Percentiles rank a stretch among this genome's conserved stretches.
phyloP scores from a whole-genome alignment of 2,329 filamentous ascomycete genomes.

The Colletotrichum plurivorum region DNA sequence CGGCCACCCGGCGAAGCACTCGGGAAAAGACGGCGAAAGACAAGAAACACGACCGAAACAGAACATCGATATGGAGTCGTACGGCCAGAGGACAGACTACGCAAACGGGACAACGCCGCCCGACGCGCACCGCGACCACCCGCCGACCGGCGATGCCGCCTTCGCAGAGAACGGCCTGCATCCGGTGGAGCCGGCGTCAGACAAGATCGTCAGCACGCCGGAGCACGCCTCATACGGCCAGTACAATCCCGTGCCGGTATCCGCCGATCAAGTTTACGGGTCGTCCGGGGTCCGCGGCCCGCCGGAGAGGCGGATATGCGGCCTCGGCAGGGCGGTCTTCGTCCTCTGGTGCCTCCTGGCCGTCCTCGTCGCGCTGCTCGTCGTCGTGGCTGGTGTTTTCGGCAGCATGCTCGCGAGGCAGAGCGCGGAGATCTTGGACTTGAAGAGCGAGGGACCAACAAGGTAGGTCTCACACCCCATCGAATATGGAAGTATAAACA shows the following conservation, averaged over 20 bases:
- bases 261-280: background rate
- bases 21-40: no score
- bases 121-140: background rate
- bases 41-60: background rate
- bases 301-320: constrained; percentile 17
- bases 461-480: background rate
- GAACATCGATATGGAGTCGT: no score
- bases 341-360: constrained; percentile 21
- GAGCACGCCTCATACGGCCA: constrained; percentile 5
- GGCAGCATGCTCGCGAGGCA: constrained; percentile 26
- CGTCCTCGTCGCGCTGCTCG: constrained; percentile 8
- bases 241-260: constrained; percentile 2
- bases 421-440: constrained; percentile 12
- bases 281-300: background rate
- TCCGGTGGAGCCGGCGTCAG: constrained; percentile 3
- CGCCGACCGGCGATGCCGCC: background rate
- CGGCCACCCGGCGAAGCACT: no score
- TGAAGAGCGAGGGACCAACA: background rate
- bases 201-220: constrained; percentile 12
- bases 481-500: rapidly evolving
- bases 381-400: constrained; percentile 11
- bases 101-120: background rate
- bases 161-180: constrained; percentile 29
- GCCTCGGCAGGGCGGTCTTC: constrained; percentile 1
- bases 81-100: background rate